Conservation (phyloP, 75 land plant species). For the Adiantum capillusveneris region DNA sequence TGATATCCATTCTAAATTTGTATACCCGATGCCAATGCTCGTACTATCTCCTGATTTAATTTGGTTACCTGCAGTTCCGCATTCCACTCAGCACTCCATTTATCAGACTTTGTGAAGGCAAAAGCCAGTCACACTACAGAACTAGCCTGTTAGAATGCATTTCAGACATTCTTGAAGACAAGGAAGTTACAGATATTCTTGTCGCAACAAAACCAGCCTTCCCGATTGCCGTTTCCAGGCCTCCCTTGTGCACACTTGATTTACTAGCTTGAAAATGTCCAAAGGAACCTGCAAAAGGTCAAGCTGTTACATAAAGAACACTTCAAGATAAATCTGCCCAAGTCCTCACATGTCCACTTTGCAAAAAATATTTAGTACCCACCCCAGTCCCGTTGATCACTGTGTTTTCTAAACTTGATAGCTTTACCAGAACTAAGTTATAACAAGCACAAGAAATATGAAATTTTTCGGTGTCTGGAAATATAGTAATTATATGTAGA, state of each 20-base stretch:
- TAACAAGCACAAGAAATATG: no score
- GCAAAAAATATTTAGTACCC: no score
- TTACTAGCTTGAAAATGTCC: conserved; percentile 97
- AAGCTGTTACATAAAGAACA: no score
- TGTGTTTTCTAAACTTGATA: no score
- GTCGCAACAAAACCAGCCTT: conserved; percentile 99
- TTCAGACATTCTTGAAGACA: not conserved
- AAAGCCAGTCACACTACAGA: not conserved
- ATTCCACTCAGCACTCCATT: no score
- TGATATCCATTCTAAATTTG: not conserved
- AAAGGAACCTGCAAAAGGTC: conserved; percentile 64
- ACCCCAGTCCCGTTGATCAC: no score
- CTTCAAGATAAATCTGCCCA: no score
- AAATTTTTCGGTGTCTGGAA: no score
- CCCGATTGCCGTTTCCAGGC: conserved; percentile 51
- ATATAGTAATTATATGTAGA: no score
- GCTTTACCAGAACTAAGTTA: no score
- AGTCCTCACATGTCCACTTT: no score
- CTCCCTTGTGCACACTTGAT: conserved; percentile 94
- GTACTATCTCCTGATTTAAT: conserved; percentile 84
- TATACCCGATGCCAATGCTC: conserved; percentile 82
- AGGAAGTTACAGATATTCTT: conserved; percentile 69
- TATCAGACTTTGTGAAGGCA: not conserved
- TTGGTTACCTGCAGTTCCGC: conserved; percentile 52
- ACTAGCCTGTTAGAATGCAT: no score